These are phyloP conservation scores for Calonectria naviculata DNA, from an alignment of 2,329 filamentous ascomycete species.

Conservation along the genomic window DNA sequence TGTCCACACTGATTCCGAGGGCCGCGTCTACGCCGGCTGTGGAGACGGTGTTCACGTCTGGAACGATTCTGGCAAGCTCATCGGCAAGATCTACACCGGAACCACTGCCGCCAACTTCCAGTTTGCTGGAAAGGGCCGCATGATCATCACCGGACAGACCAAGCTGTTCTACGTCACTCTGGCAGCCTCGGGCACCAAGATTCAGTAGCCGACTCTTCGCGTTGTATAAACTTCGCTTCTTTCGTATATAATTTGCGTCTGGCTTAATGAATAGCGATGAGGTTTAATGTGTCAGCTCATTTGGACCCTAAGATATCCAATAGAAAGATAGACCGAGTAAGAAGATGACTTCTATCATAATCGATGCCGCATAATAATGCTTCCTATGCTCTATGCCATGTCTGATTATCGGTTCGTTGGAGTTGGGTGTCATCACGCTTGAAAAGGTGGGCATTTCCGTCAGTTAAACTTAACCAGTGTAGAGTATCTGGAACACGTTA, in stretches of 20 bases:
- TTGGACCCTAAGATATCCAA: neutral
- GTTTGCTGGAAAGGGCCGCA: constrained; percentile 51
- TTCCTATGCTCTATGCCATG: no score
- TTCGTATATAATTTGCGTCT: neutral
- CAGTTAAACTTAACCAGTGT: no score
- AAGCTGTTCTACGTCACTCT: constrained; percentile 46
- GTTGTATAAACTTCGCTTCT: neutral
- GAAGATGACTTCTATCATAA: no score
- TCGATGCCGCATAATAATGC: no score
- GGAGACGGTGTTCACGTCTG: constrained; percentile 62
- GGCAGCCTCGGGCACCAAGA: constrained; percentile 27
- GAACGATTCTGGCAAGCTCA: constrained; percentile 56
- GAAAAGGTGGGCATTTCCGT: no score
- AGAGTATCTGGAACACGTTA: no score
- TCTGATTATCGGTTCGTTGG: no score
- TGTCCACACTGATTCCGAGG: constrained; percentile 64
- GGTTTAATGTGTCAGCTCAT: neutral
- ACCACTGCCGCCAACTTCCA: constrained; percentile 58
- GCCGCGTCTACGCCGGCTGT: constrained; percentile 65
- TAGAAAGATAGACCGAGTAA: neutral
- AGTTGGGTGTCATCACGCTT: no score
- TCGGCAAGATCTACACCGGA: constrained; percentile 67
- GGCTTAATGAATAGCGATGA: neutral
- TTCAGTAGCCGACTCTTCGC: constrained; percentile 8
- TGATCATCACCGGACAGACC: constrained; percentile 50